These are phyloP conservation scores for Glarea lozoyensis DNA, from an alignment of 495 filamentous ascomycete genomes.

Conservation along the genomic window DNA sequence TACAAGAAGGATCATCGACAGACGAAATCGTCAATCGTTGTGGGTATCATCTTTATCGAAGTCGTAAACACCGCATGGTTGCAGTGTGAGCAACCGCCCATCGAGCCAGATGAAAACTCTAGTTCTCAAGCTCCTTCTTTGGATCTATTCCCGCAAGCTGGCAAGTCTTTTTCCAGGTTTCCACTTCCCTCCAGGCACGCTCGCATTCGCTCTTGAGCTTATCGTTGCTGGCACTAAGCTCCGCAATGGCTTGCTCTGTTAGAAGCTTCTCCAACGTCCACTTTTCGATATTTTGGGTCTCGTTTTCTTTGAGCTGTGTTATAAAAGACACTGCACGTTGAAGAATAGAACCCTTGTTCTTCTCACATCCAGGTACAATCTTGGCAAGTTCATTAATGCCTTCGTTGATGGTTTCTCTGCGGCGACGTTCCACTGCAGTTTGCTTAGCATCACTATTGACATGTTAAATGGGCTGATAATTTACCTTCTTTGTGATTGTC, in stretches of 20 bases:
- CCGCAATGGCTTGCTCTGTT: conserved; percentile 86
- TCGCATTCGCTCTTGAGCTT: conserved; percentile 78
- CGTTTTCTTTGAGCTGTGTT: conserved; percentile 87
- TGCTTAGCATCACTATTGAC: conserved; percentile 6
- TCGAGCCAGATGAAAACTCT: conserved; percentile 11
- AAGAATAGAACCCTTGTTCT: conserved; percentile 96
- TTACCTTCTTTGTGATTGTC: conserved; percentile 99
- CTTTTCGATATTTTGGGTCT: conserved; percentile 86
- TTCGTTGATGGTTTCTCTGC: conserved; percentile 97
- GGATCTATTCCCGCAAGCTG: conserved; percentile 57
- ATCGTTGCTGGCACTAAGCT: conserved; percentile 80
- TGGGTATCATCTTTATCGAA: conserved; percentile 19
- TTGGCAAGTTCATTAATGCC: conserved; percentile 98
- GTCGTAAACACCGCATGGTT: conserved; percentile 9
- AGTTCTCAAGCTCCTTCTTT: conserved; percentile 22
- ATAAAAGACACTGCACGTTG: conserved; percentile 94
- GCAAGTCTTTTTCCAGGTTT: conserved; percentile 79
- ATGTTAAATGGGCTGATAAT: conserved; percentile 16
- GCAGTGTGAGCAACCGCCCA: conserved; percentile 15
- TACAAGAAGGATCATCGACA: conserved; percentile 19
- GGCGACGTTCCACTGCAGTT: conserved; percentile 79
- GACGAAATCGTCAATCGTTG: conserved; percentile 20
- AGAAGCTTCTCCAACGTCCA: conserved; percentile 96
- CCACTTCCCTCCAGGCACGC: conserved; percentile 62
- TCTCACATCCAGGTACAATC: conserved; percentile 95